phyloP scores from a whole-genome alignment of 352 stramenopile species.

The Blastocystis sp. region DNA sequence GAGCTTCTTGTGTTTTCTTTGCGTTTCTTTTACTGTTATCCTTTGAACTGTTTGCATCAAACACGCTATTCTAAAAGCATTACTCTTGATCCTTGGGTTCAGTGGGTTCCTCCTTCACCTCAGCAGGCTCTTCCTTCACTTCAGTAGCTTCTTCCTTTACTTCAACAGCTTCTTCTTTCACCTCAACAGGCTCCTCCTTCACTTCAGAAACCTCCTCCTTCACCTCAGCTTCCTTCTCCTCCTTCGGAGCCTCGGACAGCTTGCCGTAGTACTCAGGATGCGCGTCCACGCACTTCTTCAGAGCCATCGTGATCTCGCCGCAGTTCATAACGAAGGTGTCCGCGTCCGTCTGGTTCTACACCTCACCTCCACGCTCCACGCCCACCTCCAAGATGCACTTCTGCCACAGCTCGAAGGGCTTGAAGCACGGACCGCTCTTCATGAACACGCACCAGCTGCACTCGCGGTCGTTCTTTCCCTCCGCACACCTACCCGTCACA shows the following conservation, averaged over 20 bases:
- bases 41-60: not conserved
- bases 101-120: not conserved
- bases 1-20: not conserved
- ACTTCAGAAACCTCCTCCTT: not conserved
- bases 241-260: constrained; percentile 78
- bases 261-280: constrained; percentile 87
- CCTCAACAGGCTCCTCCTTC: not conserved
- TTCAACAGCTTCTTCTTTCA: not conserved
- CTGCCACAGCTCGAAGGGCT: constrained; percentile 84
- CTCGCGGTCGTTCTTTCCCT: constrained; percentile 80
- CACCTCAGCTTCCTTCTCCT: not conserved
- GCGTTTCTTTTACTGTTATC: not conserved
- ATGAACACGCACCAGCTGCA: constrained; percentile 89
- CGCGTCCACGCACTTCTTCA: constrained; percentile 85
- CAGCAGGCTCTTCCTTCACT: not conserved
- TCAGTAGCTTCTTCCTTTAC: not conserved
- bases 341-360: constrained; percentile 34
- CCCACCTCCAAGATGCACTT: constrained; percentile 80
- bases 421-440: constrained; percentile 84
- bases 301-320: constrained; percentile 80
- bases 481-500: constrained; percentile 30
- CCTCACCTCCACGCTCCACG: not conserved
- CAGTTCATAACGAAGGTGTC: constrained; percentile 84
- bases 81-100: not conserved
- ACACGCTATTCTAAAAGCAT: not conserved